Evolutionary conservation across 306 rosid species (phyloP).

Genomic region (Quercus bicolor): DNA sequence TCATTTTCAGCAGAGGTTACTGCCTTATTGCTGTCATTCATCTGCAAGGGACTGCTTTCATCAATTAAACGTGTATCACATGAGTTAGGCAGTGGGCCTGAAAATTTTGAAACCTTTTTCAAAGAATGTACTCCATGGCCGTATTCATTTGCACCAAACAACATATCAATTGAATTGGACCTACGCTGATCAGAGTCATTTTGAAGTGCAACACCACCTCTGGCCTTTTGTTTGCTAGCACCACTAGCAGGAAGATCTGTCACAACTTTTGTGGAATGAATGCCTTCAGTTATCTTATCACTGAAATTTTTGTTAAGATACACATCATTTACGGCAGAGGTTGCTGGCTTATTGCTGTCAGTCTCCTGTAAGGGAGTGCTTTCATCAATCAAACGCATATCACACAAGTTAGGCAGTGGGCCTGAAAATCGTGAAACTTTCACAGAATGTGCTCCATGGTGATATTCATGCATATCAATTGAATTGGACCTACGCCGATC

Average conservation of each 20-base stretch:
- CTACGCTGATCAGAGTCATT: constrained; percentile 29
- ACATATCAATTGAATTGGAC: constrained; percentile 35
- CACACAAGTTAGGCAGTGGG: constrained; percentile 30
- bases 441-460: constrained; percentile 26
- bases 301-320: constrained; percentile 13
- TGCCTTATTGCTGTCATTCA: too few species aligned
- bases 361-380: too few species aligned
- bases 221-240: constrained; percentile 41
- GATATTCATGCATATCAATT: constrained; percentile 41
- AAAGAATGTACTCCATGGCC: constrained; percentile 29
- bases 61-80: not conserved
- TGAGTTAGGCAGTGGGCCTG: constrained; percentile 25
- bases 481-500: constrained; percentile 33
- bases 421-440: constrained; percentile 40
- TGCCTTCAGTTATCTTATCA: constrained; percentile 27
- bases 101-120: constrained; percentile 33
- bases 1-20: too few species aligned
- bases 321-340: not conserved
- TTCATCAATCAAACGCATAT: constrained; percentile 55
- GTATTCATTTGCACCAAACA: constrained; percentile 44
- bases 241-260: constrained; percentile 33
- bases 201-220: constrained; percentile 31
- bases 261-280: constrained; percentile 14
- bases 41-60: too few species aligned
- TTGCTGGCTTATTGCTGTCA: too few species aligned